phyloP scores from a whole-genome alignment of 345 rosid species.

The Hypericum perforatum region DNA sequence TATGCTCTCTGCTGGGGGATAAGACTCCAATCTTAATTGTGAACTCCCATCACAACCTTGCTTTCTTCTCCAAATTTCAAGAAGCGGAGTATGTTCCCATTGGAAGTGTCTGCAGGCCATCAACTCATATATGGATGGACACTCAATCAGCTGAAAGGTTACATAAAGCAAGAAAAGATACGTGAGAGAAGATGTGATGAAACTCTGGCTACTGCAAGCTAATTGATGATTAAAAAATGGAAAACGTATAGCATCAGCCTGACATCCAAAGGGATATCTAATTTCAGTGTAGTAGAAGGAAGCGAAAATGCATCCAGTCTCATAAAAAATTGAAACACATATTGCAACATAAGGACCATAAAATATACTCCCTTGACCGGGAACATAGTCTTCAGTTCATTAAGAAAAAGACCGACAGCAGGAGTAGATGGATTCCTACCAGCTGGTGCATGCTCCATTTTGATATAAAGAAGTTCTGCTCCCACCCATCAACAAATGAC shows the following conservation, averaged over 20 bases:
- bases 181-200: too few species aligned
- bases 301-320: too few species aligned
- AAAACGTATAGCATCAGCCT: too few species aligned
- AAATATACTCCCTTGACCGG: too few species aligned
- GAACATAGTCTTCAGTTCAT: too few species aligned
- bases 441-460: slow-evolving; percentile 99
- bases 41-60: slow-evolving; percentile 38
- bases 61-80: slow-evolving; percentile 70
- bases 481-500: slow-evolving; percentile 99
- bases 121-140: slow-evolving; percentile 79
- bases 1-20: slow-evolving; percentile 41
- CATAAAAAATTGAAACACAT: too few species aligned
- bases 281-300: too few species aligned
- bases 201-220: too few species aligned
- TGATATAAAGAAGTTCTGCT: slow-evolving; percentile 87
- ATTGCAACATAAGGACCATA: too few species aligned
- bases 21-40: slow-evolving; percentile 54
- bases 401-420: neutral
- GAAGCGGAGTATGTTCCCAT: slow-evolving; percentile 54
- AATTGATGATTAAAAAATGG: too few species aligned
- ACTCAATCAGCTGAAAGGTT: slow-evolving; percentile 68
- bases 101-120: slow-evolving; percentile 64
- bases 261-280: too few species aligned
- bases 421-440: slow-evolving; percentile 29
- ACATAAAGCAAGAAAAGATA: neutral